Evolutionary conservation across 176 grass and related monocot species (phyloP).

Genomic region (Rhipidocladum racemiflorum): DNA sequence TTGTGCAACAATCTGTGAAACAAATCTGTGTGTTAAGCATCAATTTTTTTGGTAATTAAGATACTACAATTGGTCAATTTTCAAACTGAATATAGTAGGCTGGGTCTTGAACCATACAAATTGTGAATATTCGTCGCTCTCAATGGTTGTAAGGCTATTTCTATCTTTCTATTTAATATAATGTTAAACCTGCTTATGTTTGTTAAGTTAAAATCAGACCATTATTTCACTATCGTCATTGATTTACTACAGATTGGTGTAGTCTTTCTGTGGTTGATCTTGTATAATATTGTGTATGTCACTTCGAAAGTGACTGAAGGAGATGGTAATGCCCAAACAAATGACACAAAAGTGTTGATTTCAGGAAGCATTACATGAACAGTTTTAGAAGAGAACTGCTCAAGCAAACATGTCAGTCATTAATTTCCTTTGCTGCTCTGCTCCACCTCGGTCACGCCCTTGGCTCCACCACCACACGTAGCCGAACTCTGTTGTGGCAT

Average conservation of each 20-base stretch:
- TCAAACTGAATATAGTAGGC: too few relatives aligned
- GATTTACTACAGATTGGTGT: constrained; percentile 62
- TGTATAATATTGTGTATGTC: constrained; percentile 60
- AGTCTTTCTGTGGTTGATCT: constrained; percentile 66
- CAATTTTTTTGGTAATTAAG: too few relatives aligned
- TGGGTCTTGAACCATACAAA: too few relatives aligned
- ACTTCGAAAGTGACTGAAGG: constrained; percentile 41
- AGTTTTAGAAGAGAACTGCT: constrained; percentile 27
- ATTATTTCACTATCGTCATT: not conserved
- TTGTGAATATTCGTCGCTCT: constrained; percentile 81
- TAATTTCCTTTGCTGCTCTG: too few relatives aligned
- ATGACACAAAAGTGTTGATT: constrained; percentile 3
- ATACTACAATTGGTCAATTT: too few relatives aligned
- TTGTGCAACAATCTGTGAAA: too few relatives aligned
- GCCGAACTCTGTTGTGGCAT: too few relatives aligned
- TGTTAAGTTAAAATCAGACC: not conserved
- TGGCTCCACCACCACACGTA: too few relatives aligned
- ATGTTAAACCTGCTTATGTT: constrained; percentile 5
- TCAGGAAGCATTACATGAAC: not conserved
- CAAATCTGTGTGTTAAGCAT: too few relatives aligned
- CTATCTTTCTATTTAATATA: not conserved
- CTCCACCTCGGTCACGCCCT: too few relatives aligned
- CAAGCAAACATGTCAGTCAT: not conserved
- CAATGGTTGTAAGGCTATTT: constrained; percentile 56
- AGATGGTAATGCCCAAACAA: not conserved